Evolutionary conservation across 2,329 filamentous ascomycete species (phyloP), one percentile per base, ranked within the genome.

Genomic region (Chaetomium globosum): DNA sequence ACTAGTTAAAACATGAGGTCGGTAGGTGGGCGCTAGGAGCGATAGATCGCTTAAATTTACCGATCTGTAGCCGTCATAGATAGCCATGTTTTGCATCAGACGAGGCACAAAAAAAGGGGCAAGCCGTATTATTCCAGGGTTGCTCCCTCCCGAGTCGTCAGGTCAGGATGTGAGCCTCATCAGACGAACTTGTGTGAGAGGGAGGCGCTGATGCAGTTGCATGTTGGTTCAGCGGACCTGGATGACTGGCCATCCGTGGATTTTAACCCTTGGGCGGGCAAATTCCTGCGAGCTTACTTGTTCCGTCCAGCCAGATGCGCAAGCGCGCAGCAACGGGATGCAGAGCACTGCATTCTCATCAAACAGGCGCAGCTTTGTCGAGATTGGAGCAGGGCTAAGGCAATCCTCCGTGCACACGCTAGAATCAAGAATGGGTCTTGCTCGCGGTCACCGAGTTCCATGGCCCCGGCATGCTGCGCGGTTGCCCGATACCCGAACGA

Each of bases 401-500:
- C 48, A 65, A 61, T 48, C 65, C 60, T 62, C 65, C 64, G 65
- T 67, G 66, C 66, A 12, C 43, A 13, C 53, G 64, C 57, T 71
- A 68, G 67, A 63, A 65, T 51, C 65, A 68, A 62, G 67, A 67
- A 66, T 26, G 16, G 49, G 66, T 69, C 66, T 69, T 63, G 59
- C 64, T 67, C 64, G 39, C 16, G 28, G 21, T n/a, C 16, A 43
- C 39, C 13, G 46, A 48, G 46, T 21, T 3, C 26, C 26, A 26
- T 26, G 46, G 8, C 46, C 46, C 46, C 9, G 8, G 46, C 46
- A 53, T 16, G 21, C 33, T 43, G 58, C 60, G 66, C n/a, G 48
- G 63, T 48, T 13, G 49, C 64, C 63, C 59, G 51, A 56, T 67
- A 67, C 65, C 66, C 65, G 65, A 63, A 48, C 23, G 51, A 28